Conservation (phyloP, 768 basidiomycete genomes). For the Russula olivacea region DNA sequence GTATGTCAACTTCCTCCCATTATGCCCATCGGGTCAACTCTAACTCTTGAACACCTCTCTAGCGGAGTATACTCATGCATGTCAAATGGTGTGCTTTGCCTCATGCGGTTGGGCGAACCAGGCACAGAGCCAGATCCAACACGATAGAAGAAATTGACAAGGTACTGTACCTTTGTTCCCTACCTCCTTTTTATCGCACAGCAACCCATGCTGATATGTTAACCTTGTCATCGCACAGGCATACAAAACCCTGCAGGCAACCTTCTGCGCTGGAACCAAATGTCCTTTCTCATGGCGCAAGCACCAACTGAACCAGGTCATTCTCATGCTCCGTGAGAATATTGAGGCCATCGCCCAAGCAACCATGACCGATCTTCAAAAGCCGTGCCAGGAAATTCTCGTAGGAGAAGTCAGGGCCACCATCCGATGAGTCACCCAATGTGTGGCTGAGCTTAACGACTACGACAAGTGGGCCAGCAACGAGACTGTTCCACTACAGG, state of each 20-base stretch:
- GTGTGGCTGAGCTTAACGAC: constrained; percentile 42
- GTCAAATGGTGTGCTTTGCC: constrained; percentile 65
- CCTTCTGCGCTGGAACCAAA: constrained; percentile 60
- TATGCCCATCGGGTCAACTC: background rate
- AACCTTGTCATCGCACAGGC: background rate
- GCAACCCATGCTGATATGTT: background rate
- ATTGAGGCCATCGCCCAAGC: constrained; percentile 45
- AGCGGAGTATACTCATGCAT: constrained; percentile 63
- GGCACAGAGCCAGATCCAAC: constrained; percentile 22
- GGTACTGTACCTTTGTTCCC: background rate
- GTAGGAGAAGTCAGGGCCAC: constrained; percentile 41
- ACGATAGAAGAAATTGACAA: constrained; percentile 12
- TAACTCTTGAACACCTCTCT: background rate
- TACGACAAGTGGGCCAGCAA: constrained; percentile 56
- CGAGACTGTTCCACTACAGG: constrained; percentile 35
- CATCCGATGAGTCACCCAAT: constrained; percentile 30
- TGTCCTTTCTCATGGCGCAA: constrained; percentile 55
- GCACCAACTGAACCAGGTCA: constrained; percentile 59
- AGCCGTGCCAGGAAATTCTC: constrained; percentile 26
- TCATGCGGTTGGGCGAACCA: constrained; percentile 33
- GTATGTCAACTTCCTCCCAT: constrained; percentile 37
- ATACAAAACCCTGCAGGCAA: constrained; percentile 28
- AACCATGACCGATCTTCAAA: constrained; percentile 30
- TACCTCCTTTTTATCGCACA: background rate
- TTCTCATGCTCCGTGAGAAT: constrained; percentile 59